A percentile compares a stretch with the other conserved stretches of the same genome.
These are phyloP conservation scores for Fusarium sp. DNA, from an alignment of 2,329 filamentous ascomycete species.

Conservation along the genomic window DNA sequence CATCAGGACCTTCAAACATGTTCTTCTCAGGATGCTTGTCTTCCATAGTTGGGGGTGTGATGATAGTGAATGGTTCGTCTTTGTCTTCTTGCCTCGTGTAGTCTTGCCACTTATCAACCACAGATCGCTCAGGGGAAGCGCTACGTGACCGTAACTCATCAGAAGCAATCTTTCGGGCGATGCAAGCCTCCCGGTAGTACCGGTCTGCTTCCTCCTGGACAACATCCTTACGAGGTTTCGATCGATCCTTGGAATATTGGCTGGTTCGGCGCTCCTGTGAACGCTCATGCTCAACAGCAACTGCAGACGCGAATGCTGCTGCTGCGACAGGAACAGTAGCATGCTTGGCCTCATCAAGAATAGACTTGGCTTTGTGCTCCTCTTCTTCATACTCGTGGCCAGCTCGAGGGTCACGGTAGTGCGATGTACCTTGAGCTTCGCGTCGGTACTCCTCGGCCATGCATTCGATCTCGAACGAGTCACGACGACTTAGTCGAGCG, in stretches of 20 bases:
- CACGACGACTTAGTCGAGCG: constrained; percentile 58
- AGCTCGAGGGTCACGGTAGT: constrained; percentile 34
- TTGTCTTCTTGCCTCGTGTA: constrained; percentile 38
- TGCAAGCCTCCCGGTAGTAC: constrained; percentile 64
- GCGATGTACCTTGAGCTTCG: constrained; percentile 29
- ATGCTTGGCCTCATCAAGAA: constrained; percentile 57
- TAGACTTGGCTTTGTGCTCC: constrained; percentile 55
- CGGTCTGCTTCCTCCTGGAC: constrained; percentile 67
- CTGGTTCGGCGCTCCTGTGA: constrained; percentile 47
- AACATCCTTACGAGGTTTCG: constrained; percentile 50
- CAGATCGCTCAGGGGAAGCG: constrained; percentile 61
- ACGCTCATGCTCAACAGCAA: constrained; percentile 54
- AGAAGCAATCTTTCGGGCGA: constrained; percentile 62
- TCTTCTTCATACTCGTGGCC: constrained; percentile 49
- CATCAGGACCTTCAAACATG: constrained; percentile 66
- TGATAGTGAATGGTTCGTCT: constrained; percentile 56
- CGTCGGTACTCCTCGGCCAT: constrained; percentile 46
- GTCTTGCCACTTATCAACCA: constrained; percentile 63
- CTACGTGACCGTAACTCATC: constrained; percentile 64
- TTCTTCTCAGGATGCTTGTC: constrained; percentile 55
- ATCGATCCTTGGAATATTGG: constrained; percentile 47
- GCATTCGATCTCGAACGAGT: constrained; percentile 58
- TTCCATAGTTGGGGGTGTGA: constrained; percentile 64
- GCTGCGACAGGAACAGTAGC: constrained; percentile 59
- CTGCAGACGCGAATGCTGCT: constrained; percentile 58